Evolutionary conservation across 1,284 basidiomycete genomes (phyloP), one percentile per base, ranked within the genome.

Genomic region (Ustilago trichophora): DNA sequence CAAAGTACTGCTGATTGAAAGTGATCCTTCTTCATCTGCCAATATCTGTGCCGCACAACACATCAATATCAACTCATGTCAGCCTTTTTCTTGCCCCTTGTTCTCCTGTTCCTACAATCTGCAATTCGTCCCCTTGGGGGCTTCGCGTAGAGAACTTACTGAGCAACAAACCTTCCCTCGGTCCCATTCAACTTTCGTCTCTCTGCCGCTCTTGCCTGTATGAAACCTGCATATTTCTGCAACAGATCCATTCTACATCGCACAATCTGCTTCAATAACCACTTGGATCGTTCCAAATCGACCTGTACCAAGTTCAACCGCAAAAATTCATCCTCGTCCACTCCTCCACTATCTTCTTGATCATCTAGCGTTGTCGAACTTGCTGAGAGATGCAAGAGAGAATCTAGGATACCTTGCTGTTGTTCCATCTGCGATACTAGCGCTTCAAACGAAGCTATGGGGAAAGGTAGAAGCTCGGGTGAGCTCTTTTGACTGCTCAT

Each of bases 301-400:
- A 81, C 65, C 46, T 73, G 70, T 15, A 81, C 79, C n/a, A 80
- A 46, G 35, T 66, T 72, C 19, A 81, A 60, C 0, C 79, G 71
- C 22, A 81, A 41, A 34, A 75, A 73, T 35, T 81, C 79, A 36
- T 81, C 79, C 13, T 80, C 78, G 21, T 62, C 53, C 13, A 54
- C 26, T 16, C 45, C 64, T 4, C 10, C 42, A 2, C 7, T 18
- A 0, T 41, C 37, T 1, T 31, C 35, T 3, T 24, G 34, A 19
- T 57, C 58, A 24, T 27, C n/a, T 6, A n/a, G n/a, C n/a, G n/a
- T n/a, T n/a, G n/a, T n/a, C n/a, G n/a, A n/a, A n/a, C n/a, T n/a
- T n/a, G n/a, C 4, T 7, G 36, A n/a, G 24, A 41, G 43, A 24
- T 47, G 43, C 3, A 64, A 46, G 1, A 70, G 53, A 12, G 65